Evolutionary conservation across 2,329 filamentous ascomycete species (phyloP).

Genomic region (Bretziella fagacearum): DNA sequence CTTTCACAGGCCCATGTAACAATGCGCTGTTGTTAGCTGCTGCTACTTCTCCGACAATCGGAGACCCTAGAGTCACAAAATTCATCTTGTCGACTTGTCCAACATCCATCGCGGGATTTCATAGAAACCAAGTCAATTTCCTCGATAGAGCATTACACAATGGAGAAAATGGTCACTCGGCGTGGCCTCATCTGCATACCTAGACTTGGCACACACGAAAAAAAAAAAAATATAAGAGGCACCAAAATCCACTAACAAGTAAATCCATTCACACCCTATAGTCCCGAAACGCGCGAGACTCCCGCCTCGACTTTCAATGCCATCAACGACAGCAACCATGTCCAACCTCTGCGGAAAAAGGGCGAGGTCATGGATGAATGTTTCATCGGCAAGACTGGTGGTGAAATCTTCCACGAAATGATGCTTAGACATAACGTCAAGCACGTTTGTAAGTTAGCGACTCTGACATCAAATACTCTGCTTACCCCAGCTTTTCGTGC

Average conservation of each 20-base stretch:
- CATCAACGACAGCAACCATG: constrained; percentile 36
- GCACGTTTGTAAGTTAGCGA: constrained; percentile 62
- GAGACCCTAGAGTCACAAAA: no score
- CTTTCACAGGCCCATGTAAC: no score
- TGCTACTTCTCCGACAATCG: no score
- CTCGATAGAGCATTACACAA: no score
- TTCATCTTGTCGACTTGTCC: no score
- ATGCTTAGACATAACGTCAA: constrained; percentile 87
- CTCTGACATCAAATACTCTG: background rate
- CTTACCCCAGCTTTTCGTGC: background rate
- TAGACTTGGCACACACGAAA: no score
- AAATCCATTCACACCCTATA: constrained; percentile 22
- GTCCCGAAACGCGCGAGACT: constrained; percentile 32
- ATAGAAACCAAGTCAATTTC: no score
- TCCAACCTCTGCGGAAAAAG: constrained; percentile 48
- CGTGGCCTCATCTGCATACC: background rate
- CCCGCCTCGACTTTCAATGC: constrained; percentile 48
- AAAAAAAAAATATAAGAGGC: background rate
- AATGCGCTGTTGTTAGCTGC: no score
- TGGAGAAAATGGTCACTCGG: no score
- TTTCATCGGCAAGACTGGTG: constrained; percentile 88
- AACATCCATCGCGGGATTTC: no score
- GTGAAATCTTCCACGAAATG: constrained; percentile 98
- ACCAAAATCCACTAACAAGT: background rate
- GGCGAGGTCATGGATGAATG: constrained; percentile 60